Evolutionary conservation across 805 yeast species (phyloP).

Genomic region (Starmerella asiatica): DNA sequence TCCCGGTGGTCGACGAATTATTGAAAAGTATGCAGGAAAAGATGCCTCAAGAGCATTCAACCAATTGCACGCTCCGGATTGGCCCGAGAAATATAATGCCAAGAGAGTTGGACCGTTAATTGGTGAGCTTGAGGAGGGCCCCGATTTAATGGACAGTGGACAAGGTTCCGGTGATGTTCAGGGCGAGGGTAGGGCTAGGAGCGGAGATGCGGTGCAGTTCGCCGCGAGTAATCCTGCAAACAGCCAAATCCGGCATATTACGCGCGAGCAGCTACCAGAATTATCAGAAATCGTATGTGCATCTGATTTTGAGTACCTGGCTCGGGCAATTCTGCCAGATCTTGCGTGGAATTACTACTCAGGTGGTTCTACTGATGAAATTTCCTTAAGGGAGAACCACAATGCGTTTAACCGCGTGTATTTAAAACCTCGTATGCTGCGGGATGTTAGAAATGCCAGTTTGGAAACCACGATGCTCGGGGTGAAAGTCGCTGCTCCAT

Average conservation of each 20-base stretch:
- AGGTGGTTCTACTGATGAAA: conserved; percentile 87
- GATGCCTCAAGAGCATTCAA: conserved; percentile 74
- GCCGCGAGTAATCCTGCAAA: background rate
- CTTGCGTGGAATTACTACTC: conserved; percentile 90
- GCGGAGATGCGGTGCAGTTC: too few relatives aligned
- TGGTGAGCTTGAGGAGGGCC: conserved; percentile 9
- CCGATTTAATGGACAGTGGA: conserved; percentile 32
- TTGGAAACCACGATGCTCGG: conserved; percentile 64
- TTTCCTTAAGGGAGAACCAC: conserved; percentile 80
- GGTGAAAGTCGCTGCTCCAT: conserved; percentile 55
- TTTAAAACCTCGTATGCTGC: conserved; percentile 74
- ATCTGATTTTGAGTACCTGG: conserved; percentile 78
- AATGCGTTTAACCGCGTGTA: conserved; percentile 73
- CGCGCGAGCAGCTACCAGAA: conserved; percentile 39
- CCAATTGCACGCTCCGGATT: conserved; percentile 80
- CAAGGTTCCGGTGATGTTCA: conserved; percentile 31
- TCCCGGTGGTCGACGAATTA: conserved; percentile 48
- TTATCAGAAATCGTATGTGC: conserved; percentile 55
- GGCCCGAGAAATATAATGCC: conserved; percentile 45
- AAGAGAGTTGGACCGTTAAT: conserved; percentile 47
- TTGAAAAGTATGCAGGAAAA: conserved; percentile 46
- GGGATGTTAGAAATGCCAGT: conserved; percentile 63
- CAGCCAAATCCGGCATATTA: background rate
- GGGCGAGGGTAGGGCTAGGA: too few relatives aligned
- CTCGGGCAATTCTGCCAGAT: conserved; percentile 59